These are phyloP conservation scores for Penicillium polonicum DNA, from an alignment of 2,329 filamentous ascomycete genomes.

Conservation along the genomic window DNA sequence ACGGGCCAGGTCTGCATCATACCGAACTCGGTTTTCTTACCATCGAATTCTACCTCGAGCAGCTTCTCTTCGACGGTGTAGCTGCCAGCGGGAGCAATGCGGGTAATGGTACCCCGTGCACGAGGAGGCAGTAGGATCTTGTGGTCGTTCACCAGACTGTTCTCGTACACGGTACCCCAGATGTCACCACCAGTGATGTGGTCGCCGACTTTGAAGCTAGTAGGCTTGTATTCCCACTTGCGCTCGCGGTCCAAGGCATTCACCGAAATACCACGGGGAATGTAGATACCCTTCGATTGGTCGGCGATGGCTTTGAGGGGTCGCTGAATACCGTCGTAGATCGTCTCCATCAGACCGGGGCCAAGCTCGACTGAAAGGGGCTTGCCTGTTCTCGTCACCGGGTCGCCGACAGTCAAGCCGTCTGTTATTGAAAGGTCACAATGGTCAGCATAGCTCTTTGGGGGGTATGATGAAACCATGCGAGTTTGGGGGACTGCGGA, in stretches of 20 bases:
- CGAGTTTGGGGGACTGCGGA: constrained; percentile 9
- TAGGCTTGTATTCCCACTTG: constrained; percentile 95
- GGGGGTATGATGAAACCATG: constrained; percentile 6
- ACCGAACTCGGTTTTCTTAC: constrained; percentile 86
- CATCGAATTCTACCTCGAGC: constrained; percentile 94
- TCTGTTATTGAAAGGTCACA: constrained; percentile 47
- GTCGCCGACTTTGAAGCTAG: constrained; percentile 85
- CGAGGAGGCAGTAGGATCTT: constrained; percentile 89
- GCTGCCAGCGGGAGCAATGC: constrained; percentile 81
- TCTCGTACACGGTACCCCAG: constrained; percentile 93
- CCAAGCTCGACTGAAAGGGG: constrained; percentile 96
- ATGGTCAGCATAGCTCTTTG: constrained; percentile 11
- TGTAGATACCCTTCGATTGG: constrained; percentile 85
- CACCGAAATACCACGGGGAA: constrained; percentile 86
- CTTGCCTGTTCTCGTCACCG: constrained; percentile 86
- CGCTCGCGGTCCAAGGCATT: constrained; percentile 85
- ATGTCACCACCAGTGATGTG: constrained; percentile 96
- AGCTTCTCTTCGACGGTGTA: constrained; percentile 95
- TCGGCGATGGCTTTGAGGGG: constrained; percentile 82
- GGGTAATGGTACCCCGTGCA: constrained; percentile 86
- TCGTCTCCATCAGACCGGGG: constrained; percentile 95
- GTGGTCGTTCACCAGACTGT: constrained; percentile 90
- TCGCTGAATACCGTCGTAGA: constrained; percentile 98
- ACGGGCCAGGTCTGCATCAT: constrained; percentile 99
- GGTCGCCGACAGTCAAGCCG: constrained; percentile 93